phyloP scores from a whole-genome alignment of 192 early-diverging fungal genomes.

The Mortierella hygrophila region DNA sequence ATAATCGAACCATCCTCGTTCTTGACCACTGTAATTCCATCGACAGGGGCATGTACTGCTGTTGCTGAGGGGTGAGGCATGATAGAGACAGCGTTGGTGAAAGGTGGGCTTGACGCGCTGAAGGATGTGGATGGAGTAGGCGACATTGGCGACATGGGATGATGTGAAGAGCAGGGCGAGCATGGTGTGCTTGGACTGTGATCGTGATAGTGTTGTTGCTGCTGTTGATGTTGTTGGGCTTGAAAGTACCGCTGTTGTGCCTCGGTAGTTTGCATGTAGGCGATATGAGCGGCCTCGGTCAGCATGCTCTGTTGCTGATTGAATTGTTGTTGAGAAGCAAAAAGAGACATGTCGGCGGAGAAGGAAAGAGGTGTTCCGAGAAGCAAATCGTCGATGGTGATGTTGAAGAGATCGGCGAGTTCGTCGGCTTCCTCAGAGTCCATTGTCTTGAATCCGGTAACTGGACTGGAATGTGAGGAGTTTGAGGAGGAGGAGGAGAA shows the following conservation, averaged over 20 bases:
- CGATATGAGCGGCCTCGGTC: not conserved
- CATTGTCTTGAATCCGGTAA: conserved; percentile 12
- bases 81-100: not conserved
- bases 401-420: conserved; percentile 24
- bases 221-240: conserved; percentile 1
- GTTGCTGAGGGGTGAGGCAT: conserved; percentile 14
- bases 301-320: conserved; percentile 1
- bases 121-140: conserved; percentile 14
- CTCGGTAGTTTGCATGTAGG: not conserved
- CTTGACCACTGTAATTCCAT: conserved; percentile 29
- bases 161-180: not conserved
- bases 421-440: conserved; percentile 20
- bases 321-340: not conserved
- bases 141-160: not conserved
- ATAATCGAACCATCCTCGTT: conserved; percentile 42
- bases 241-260: conserved; percentile 3
- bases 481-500: conserved; percentile 20
- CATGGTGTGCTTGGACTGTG: not conserved
- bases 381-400: conserved; percentile 29
- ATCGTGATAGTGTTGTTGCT: conserved; percentile 13
- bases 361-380: conserved; percentile 4
- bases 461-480: conserved; percentile 27
- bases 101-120: not conserved
- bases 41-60: not conserved
- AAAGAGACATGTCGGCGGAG: conserved; percentile 14